Evolutionary conservation across 345 rosid species (phyloP).

Genomic region (Syzygium grande): DNA sequence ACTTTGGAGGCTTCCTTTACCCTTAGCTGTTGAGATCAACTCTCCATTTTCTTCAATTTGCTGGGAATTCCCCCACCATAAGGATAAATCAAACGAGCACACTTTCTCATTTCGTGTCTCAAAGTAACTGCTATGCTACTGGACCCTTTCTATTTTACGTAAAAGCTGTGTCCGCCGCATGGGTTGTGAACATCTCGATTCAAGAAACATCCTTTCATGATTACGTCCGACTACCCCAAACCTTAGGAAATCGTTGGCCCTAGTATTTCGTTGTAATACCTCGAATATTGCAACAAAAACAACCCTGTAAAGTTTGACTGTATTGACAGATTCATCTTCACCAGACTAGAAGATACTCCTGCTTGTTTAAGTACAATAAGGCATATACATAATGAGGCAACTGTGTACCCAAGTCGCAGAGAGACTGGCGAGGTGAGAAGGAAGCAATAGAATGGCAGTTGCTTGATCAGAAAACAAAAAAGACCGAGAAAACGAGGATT

Average conservation of each 20-base stretch:
- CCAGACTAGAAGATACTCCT: not conserved
- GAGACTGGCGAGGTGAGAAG: not conserved
- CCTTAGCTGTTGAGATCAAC: not conserved
- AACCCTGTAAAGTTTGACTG: not conserved
- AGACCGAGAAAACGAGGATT: not conserved
- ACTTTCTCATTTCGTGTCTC: not conserved
- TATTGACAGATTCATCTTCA: not conserved
- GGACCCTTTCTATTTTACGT: not conserved
- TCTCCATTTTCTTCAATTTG: not conserved
- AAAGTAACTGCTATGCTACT: not conserved
- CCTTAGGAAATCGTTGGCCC: not conserved
- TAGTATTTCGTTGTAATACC: not conserved
- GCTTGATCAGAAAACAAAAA: not conserved
- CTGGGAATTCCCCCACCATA: not conserved
- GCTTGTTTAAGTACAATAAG: too few species aligned
- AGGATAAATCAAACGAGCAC: not conserved
- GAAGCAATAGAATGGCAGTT: not conserved
- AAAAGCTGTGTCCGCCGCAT: not conserved
- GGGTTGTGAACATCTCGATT: not conserved
- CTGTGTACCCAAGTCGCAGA: not conserved
- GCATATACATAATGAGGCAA: not conserved
- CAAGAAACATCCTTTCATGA: too few species aligned
- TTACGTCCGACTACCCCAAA: not conserved
- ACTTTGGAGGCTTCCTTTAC: not conserved
- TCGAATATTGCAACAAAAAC: not conserved